These are phyloP conservation scores for Epichloe typhina DNA, from an alignment of 2,329 filamentous ascomycete genomes.

Conservation along the genomic window DNA sequence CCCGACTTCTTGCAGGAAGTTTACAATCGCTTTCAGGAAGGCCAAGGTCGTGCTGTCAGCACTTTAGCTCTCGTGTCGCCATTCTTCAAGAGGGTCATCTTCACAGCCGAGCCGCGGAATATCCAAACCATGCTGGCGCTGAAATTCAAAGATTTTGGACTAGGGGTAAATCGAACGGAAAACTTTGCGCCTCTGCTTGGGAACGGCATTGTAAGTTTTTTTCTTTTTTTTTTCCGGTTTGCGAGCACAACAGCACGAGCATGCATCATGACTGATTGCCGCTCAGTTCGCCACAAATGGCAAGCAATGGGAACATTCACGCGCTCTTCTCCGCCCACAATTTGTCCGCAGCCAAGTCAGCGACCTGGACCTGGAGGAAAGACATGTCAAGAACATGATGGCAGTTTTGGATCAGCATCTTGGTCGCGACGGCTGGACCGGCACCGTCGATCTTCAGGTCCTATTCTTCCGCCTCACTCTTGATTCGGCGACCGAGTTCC, in stretches of 20 bases:
- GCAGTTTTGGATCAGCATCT: background rate
- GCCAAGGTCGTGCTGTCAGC: too few species aligned
- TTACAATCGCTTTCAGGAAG: background rate
- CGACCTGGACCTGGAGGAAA: constrained; percentile 18
- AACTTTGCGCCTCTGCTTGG: constrained; percentile 28
- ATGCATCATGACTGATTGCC: background rate
- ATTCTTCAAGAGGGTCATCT: constrained; percentile 2
- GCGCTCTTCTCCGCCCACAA: constrained; percentile 26
- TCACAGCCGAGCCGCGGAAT: constrained; percentile 15
- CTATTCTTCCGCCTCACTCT: constrained; percentile 36
- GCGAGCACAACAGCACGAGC: too few species aligned
- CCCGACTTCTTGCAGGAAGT: constrained; percentile 7
- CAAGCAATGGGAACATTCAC: constrained; percentile 21
- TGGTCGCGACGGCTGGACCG: constrained; percentile 22
- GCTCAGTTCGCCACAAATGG: constrained; percentile 2
- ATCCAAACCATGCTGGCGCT: constrained; percentile 16
- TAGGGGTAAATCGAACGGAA: constrained; percentile 10
- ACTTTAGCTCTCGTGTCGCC: too few species aligned
- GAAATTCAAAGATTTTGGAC: constrained; percentile 15
- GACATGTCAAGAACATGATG: too few species aligned
- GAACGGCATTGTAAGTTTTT: constrained; percentile 19
- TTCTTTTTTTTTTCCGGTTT: fast-evolving
- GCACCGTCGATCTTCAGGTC: constrained; percentile 28
- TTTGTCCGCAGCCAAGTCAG: constrained; percentile 30
- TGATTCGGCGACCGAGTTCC: constrained; percentile 38